Evolutionary conservation across 2,329 filamentous ascomycete genomes (phyloP).

Genomic region (Pseudogymnoascus sp.): DNA sequence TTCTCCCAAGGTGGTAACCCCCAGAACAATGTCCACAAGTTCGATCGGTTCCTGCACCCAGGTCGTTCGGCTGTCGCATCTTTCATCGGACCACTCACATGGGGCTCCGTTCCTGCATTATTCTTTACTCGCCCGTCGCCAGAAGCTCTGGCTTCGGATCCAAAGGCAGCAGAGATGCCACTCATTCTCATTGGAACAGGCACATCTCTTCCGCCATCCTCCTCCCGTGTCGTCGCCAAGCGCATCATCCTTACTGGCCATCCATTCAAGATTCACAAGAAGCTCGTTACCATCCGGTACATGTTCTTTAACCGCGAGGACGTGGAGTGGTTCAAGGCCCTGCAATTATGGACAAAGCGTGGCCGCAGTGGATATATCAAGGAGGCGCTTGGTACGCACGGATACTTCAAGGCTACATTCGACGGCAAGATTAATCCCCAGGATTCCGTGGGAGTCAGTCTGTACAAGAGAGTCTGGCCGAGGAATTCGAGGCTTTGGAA

Average conservation of each 20-base stretch:
- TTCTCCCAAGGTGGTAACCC: constrained; percentile 87
- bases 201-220: constrained; percentile 72
- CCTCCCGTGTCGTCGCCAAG: constrained; percentile 78
- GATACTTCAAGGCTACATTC: constrained; percentile 99
- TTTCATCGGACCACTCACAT: constrained; percentile 83
- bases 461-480: constrained; percentile 82
- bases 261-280: constrained; percentile 98
- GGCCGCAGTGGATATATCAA: constrained; percentile 88
- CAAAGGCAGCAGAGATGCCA: constrained; percentile 37
- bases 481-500: constrained; percentile 46
- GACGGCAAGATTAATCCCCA: constrained; percentile 93
- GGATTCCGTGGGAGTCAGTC: constrained; percentile 82
- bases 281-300: constrained; percentile 91
- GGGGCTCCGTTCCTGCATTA: constrained; percentile 83
- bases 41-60: constrained; percentile 82
- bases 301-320: constrained; percentile 99
- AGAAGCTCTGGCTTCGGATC: constrained; percentile 34
- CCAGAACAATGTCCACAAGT: constrained; percentile 96
- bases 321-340: constrained; percentile 93
- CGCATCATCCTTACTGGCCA: constrained; percentile 90
- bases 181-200: constrained; percentile 77
- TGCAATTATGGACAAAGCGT: constrained; percentile 88
- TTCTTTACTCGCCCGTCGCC: constrained; percentile 64
- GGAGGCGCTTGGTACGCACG: constrained; percentile 89
- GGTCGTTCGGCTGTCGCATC: constrained; percentile 82